phyloP scores from a whole-genome alignment of 208 protist species.

The Trypanosoma scelopori region DNA sequence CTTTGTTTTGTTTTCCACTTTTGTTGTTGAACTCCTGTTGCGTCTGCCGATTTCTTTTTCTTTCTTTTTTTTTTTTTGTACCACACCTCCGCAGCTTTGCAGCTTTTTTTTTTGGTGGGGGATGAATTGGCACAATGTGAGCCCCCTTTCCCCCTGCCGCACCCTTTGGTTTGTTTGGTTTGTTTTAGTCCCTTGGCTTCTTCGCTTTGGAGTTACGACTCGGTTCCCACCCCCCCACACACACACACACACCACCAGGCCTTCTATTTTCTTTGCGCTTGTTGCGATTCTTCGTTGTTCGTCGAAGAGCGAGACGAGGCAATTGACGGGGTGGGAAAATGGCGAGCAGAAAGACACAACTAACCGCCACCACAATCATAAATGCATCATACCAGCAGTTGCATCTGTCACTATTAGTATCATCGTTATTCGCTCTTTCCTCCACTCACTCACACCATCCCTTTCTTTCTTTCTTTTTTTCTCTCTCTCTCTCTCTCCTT shows the following conservation, averaged over 20 bases:
- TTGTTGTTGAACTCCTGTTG: not conserved
- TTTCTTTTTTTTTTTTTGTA: slow-evolving; percentile 10
- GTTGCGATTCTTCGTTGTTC: not conserved
- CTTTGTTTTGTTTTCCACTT: not conserved
- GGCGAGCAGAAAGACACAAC: not conserved
- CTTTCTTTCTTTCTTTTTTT: too few species aligned
- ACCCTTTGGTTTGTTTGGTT: too few species aligned
- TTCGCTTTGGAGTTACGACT: not conserved
- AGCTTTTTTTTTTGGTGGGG: slow-evolving; percentile 9
- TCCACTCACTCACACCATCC: too few species aligned
- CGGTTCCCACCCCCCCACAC: slow-evolving; percentile 5
- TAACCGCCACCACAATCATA: too few species aligned
- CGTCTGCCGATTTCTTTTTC: not conserved
- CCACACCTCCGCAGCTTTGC: too few species aligned
- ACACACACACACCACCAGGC: not conserved
- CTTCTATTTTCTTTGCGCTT: not conserved
- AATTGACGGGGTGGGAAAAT: too few species aligned
- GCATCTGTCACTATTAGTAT: too few species aligned
- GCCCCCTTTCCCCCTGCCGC: too few species aligned
- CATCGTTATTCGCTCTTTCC: too few species aligned
- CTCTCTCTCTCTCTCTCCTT: too few species aligned
- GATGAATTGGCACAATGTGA: too few species aligned
- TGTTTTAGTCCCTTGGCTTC: not conserved
- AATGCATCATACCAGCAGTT: too few species aligned
- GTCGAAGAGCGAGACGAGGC: not conserved